Conservation (phyloP, 805 yeast species). For the Lipomyces starkeyi region DNA sequence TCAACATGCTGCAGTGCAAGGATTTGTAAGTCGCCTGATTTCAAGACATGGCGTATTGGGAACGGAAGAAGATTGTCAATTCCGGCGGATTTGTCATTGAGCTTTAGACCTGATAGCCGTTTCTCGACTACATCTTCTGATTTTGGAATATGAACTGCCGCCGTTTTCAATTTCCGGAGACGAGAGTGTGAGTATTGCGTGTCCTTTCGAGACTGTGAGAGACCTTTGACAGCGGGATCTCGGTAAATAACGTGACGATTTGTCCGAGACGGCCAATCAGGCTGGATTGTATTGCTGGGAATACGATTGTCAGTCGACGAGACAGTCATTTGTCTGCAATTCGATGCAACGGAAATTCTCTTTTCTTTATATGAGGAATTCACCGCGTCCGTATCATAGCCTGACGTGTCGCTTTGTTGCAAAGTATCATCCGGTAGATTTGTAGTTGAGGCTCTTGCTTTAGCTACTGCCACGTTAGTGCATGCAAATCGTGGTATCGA, state of each 20-base stretch:
- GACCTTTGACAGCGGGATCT: background rate
- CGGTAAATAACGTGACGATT: slow-evolving; percentile 15
- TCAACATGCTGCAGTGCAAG: slow-evolving; percentile 16
- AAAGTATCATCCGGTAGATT: background rate
- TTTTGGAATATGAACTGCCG: background rate
- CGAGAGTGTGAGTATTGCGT: background rate
- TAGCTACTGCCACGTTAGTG: background rate
- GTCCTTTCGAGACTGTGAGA: background rate
- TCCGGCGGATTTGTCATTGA: background rate
- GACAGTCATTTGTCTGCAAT: background rate
- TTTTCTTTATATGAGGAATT: background rate
- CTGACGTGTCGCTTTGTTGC: slow-evolving; percentile 8
- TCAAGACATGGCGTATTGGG: slow-evolving; percentile 18
- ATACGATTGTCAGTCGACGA: background rate
- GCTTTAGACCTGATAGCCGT: background rate
- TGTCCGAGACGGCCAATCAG: slow-evolving; percentile 20
- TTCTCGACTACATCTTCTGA: background rate
- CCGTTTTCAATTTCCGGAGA: slow-evolving; percentile 1
- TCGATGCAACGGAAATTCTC: background rate
- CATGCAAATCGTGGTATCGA: background rate
- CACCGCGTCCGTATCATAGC: background rate
- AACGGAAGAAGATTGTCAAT: slow-evolving; percentile 7
- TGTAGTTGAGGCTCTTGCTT: background rate
- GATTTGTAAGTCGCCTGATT: slow-evolving; percentile 5
- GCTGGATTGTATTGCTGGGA: background rate